phyloP scores from a whole-genome alignment of 2,329 filamentous ascomycete genomes.

The Polychaeton citri region DNA sequence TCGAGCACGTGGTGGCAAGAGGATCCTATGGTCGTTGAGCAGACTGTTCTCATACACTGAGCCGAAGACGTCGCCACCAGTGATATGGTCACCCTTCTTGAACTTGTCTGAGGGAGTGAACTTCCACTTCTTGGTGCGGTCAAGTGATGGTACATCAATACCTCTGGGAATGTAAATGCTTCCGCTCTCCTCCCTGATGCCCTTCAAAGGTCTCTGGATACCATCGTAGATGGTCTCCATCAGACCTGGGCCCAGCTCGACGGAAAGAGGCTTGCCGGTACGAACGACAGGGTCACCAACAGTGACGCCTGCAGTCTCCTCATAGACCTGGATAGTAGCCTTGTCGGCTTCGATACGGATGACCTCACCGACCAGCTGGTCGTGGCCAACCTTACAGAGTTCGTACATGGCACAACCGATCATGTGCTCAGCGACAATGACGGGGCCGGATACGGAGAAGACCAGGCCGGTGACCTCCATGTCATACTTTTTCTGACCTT shows the following conservation, averaged over 20 bases:
- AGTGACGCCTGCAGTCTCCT: slow-evolving; percentile 93
- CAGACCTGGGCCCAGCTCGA: slow-evolving; percentile 90
- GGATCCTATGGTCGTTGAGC: slow-evolving; percentile 81
- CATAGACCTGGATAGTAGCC: slow-evolving; percentile 96
- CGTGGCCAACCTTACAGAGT: slow-evolving; percentile 85
- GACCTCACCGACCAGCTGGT: slow-evolving; percentile 88
- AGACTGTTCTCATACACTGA: slow-evolving; percentile 93
- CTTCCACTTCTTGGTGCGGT: slow-evolving; percentile 90
- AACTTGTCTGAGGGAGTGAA: slow-evolving; percentile 63
- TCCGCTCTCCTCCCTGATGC: slow-evolving; percentile 62
- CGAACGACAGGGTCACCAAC: slow-evolving; percentile 86
- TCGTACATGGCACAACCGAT: slow-evolving; percentile 99
- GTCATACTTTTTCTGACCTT: slow-evolving; percentile 29
- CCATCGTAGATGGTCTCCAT: slow-evolving; percentile 99
- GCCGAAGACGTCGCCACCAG: slow-evolving; percentile 92
- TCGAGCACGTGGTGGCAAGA: slow-evolving; percentile 77
- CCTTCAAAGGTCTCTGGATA: slow-evolving; percentile 87
- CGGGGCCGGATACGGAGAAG: slow-evolving; percentile 68
- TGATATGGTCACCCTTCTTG: slow-evolving; percentile 95
- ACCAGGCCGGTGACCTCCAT: slow-evolving; percentile 50
- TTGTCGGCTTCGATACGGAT: slow-evolving; percentile 95
- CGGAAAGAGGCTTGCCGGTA: slow-evolving; percentile 90
- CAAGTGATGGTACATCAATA: slow-evolving; percentile 73
- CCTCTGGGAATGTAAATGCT: slow-evolving; percentile 98
- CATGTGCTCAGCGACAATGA: slow-evolving; percentile 96